These are phyloP conservation scores for Phytopythium montanum DNA, from an alignment of 352 stramenopile genomes.

Conservation along the genomic window DNA sequence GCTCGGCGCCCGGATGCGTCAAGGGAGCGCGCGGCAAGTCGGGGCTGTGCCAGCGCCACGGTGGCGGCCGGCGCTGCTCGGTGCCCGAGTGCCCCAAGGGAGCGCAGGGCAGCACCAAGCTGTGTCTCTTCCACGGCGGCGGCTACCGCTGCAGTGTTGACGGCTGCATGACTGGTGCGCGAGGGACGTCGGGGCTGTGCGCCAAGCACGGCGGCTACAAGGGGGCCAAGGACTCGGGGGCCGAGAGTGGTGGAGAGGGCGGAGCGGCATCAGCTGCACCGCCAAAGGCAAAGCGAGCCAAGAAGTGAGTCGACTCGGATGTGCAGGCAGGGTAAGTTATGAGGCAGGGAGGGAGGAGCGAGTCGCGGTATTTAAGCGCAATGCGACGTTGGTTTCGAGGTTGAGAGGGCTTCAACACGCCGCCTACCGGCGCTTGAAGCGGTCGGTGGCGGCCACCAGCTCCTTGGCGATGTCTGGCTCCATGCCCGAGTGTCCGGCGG, in stretches of 20 bases:
- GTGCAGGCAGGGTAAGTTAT: not conserved
- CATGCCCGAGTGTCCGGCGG: slow-evolving; percentile 46
- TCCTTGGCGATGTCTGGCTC: slow-evolving; percentile 45
- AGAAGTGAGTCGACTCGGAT: slow-evolving; percentile 5
- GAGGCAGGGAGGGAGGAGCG: not conserved
- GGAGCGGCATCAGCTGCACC: not conserved
- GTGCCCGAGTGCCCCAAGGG: slow-evolving; percentile 66
- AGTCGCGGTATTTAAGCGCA: slow-evolving; percentile 1
- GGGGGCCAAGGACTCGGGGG: slow-evolving; percentile 24
- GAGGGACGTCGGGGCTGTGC: slow-evolving; percentile 70
- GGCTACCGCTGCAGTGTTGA: slow-evolving; percentile 78
- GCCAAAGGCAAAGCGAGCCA: slow-evolving; percentile 16
- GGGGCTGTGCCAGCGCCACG: slow-evolving; percentile 83
- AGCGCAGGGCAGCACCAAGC: slow-evolving; percentile 70
- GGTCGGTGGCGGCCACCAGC: slow-evolving; percentile 38
- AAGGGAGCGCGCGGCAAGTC: slow-evolving; percentile 81
- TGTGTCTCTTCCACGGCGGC: slow-evolving; percentile 81
- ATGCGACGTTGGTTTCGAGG: not conserved
- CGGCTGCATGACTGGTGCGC: slow-evolving; percentile 69
- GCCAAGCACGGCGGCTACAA: slow-evolving; percentile 84
- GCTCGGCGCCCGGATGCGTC: slow-evolving; percentile 50
- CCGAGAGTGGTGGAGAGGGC: not conserved
- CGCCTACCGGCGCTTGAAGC: slow-evolving; percentile 20
- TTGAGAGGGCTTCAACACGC: not conserved
- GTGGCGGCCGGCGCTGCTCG: slow-evolving; percentile 76